phyloP scores from a whole-genome alignment of 2,329 filamentous ascomycete species.

The Davidsoniella australis region DNA sequence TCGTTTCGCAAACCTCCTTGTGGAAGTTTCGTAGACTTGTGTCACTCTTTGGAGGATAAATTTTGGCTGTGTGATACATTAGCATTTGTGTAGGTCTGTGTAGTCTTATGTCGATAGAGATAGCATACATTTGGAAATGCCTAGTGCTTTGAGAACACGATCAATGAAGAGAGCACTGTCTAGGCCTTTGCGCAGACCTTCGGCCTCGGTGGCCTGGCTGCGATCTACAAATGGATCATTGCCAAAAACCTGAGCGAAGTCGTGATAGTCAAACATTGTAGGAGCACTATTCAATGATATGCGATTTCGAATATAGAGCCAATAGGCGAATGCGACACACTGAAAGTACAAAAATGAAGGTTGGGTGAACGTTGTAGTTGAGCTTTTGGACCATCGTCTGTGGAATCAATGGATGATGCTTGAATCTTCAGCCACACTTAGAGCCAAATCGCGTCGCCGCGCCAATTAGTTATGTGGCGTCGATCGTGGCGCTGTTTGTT shows the following conservation, averaged over 20 bases:
- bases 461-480: constrained; percentile 3
- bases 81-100: neutral
- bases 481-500: constrained; percentile 8
- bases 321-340: too few relatives aligned
- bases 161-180: constrained; percentile 65
- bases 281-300: too few relatives aligned
- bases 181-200: constrained; percentile 47
- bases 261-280: constrained; percentile 44
- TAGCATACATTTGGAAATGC: constrained; percentile 47
- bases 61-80: constrained; percentile 29
- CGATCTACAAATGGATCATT: constrained; percentile 41
- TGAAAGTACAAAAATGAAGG: neutral
- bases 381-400: neutral
- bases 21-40: constrained; percentile 52
- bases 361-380: neutral
- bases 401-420: neutral
- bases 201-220: constrained; percentile 43
- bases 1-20: constrained; percentile 46
- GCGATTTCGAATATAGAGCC: too few relatives aligned
- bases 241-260: constrained; percentile 53
- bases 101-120: neutral
- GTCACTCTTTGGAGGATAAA: constrained; percentile 60
- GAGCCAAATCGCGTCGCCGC: neutral
- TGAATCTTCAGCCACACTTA: constrained; percentile 9
- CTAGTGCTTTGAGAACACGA: constrained; percentile 52